Evolutionary conservation across 2,329 filamentous ascomycete genomes (phyloP), one percentile per base, ranked within the genome.

Genomic region (Chaetothyriales sp.): DNA sequence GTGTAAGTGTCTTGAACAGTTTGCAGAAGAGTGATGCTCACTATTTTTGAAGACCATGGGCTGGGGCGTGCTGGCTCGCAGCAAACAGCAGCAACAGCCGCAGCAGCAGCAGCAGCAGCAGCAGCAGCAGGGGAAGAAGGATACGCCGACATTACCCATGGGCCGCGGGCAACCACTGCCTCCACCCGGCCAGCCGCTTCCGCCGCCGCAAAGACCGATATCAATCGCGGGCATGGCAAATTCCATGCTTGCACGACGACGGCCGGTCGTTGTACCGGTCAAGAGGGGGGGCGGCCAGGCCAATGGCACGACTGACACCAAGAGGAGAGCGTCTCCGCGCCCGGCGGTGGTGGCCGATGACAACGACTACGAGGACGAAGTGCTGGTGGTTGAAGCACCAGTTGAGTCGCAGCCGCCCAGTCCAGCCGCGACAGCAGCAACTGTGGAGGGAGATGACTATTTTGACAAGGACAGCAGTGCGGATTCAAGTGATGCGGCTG

Each of bases 141-240:
- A 73, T 22, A 64, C 63, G 65, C 79, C 67, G 57, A 76, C 68
- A 56, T 78, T 86, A 59, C 87, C 87, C 1, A 87, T 93, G 71
- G 88, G 88, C 1, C 77, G 87, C 42, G 87, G 87, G 0, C 82
- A 84, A 59, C 87, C 87, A 1, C 70, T 94, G 18, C 87, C 86
- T 46, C 86, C 87, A 7, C 85, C 84, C 2, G 88, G 87, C 1
- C 81, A 77, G 44, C 87, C 88, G 2, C 73, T 94, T 1, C 87
- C 88, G 1, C 78, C 73, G 43, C 83, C 82, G 1, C 78, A 80
- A 36, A 77, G 73, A 49, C 76, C 72, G 51, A 74, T 59, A 4
- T 60, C 77, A 5, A 79, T 26, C 4, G 22, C 15, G 46, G 25
- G n/a, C 19, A 49, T 6, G 49, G n/a, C 32, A 45, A 19, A 19